Conservation (phyloP, 768 basidiomycete species). For the Amylocystis lapponica region DNA sequence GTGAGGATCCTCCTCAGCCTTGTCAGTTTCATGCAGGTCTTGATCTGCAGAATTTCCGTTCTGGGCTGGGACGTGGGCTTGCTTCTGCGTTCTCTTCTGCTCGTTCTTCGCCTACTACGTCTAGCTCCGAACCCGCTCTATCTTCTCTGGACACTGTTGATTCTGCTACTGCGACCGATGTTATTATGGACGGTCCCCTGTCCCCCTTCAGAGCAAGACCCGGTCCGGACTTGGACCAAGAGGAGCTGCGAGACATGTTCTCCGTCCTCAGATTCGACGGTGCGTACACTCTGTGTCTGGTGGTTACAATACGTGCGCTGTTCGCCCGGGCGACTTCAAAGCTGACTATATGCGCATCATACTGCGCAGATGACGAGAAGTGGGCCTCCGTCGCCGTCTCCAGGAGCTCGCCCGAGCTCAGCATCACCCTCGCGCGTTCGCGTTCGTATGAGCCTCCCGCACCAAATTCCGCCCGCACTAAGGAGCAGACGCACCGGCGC, state of each 20-base stretch:
- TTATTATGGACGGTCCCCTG: too few species aligned
- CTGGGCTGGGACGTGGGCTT: constrained; percentile 2
- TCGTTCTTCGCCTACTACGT: not conserved
- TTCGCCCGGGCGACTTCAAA: too few species aligned
- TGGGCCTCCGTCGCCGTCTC: not conserved
- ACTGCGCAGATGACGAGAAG: constrained; percentile 8
- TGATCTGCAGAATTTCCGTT: constrained; percentile 1
- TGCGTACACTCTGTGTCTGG: constrained; percentile 5
- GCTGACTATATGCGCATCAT: not conserved
- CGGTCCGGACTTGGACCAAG: constrained; percentile 4
- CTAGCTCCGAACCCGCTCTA: constrained; percentile 1
- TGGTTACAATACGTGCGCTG: not conserved
- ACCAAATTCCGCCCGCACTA: not conserved
- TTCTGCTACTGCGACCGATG: too few species aligned
- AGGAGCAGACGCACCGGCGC: constrained; percentile 17
- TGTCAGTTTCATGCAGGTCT: constrained; percentile 1
- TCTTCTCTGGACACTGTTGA: not conserved
- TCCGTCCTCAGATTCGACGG: constrained; percentile 17
- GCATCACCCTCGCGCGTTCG: constrained; percentile 8
- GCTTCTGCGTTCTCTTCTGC: constrained; percentile 8
- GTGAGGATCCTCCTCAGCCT: not conserved
- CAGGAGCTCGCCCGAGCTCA: constrained; percentile 14
- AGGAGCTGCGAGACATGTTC: constrained; percentile 19
- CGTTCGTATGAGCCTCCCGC: too few species aligned
- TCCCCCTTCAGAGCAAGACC: not conserved